A percentile compares a stretch with the other conserved stretches of the same genome.
phyloP scores from a whole-genome alignment of 768 basidiomycete species.

The Termitomyces sp. region DNA sequence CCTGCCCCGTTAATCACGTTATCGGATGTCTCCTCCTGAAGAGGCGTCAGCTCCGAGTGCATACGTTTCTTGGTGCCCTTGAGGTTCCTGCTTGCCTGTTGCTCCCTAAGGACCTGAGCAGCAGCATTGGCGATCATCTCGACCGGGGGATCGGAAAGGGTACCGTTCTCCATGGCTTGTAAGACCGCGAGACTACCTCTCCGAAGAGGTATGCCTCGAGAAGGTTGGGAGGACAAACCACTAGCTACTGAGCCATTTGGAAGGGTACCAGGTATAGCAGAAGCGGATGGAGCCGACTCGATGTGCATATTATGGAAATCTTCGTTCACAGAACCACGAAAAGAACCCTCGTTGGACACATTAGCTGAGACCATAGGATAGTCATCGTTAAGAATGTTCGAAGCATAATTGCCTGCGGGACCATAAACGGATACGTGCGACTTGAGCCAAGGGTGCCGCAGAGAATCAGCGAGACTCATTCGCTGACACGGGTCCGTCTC shows the following conservation, averaged over 20 bases:
- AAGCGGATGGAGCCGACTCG: slow-evolving; percentile 10
- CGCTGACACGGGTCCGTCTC: slow-evolving; percentile 55
- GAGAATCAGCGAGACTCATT: slow-evolving; percentile 66
- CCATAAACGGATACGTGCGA: slow-evolving; percentile 25
- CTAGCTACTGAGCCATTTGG: slow-evolving; percentile 3
- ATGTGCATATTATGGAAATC: slow-evolving; percentile 28
- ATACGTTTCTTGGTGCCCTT: slow-evolving; percentile 35
- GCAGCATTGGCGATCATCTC: slow-evolving; percentile 47
- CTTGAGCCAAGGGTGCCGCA: slow-evolving; percentile 73
- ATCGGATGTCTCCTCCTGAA: slow-evolving; percentile 30
- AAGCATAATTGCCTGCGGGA: neutral
- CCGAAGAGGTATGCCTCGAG: slow-evolving; percentile 34
- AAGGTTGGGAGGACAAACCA: slow-evolving; percentile 16
- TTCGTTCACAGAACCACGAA: slow-evolving; percentile 20
- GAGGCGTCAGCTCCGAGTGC: slow-evolving; percentile 35
- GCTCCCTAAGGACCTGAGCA: slow-evolving; percentile 17
- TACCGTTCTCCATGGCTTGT: slow-evolving; percentile 37
- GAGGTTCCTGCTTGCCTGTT: slow-evolving; percentile 12
- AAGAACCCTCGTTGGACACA: slow-evolving; percentile 7
- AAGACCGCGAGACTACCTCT: slow-evolving; percentile 43
- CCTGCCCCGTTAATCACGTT: slow-evolving; percentile 8
- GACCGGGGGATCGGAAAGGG: slow-evolving; percentile 44
- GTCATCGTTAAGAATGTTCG: slow-evolving; percentile 10
- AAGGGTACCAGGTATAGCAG: slow-evolving; percentile 10
- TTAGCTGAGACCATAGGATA: slow-evolving; percentile 19